Percentiles rank a stretch among this genome's conserved stretches.
Evolutionary conservation across 805 yeast genomes (phyloP).

Genomic region (Zygotorulaspora florentina): DNA sequence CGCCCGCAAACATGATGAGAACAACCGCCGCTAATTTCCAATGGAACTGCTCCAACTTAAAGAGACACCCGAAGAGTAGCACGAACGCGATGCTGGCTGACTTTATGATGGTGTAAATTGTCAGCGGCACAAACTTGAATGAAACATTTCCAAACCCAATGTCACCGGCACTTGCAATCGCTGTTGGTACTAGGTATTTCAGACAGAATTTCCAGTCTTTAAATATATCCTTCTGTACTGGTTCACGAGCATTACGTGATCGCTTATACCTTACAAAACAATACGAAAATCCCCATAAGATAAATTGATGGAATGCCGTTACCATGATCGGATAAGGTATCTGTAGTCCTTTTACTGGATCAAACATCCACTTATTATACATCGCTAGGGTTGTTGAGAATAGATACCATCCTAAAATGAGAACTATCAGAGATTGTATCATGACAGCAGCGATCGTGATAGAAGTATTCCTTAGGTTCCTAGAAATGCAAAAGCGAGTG

Average conservation of each 20-base stretch:
- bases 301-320: conserved; percentile 80
- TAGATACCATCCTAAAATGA: conserved; percentile 58
- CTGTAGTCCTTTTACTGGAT: conserved; percentile 56
- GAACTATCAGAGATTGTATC: conserved; percentile 11
- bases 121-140: conserved; percentile 69
- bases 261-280: conserved; percentile 36
- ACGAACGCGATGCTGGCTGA: conserved; percentile 88
- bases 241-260: neutral
- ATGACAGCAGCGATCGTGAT: conserved; percentile 3
- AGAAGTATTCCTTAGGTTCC: no score
- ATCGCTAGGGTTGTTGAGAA: conserved; percentile 67
- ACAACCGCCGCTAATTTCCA: conserved; percentile 68
- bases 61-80: conserved; percentile 76
- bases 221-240: neutral
- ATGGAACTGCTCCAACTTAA: conserved; percentile 70
- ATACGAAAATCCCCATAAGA: conserved; percentile 50
- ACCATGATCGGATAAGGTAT: conserved; percentile 80
- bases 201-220: conserved; percentile 40
- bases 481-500: neutral
- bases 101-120: conserved; percentile 89
- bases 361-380: conserved; percentile 98
- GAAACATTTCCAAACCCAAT: conserved; percentile 90
- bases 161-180: conserved; percentile 85
- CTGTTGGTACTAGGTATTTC: conserved; percentile 70
- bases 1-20: conserved; percentile 74